Percentiles rank a stretch among this genome's conserved stretches.
Conservation (phyloP, 2,329 filamentous ascomycete species). For the Westerdykella aurantiaca region DNA sequence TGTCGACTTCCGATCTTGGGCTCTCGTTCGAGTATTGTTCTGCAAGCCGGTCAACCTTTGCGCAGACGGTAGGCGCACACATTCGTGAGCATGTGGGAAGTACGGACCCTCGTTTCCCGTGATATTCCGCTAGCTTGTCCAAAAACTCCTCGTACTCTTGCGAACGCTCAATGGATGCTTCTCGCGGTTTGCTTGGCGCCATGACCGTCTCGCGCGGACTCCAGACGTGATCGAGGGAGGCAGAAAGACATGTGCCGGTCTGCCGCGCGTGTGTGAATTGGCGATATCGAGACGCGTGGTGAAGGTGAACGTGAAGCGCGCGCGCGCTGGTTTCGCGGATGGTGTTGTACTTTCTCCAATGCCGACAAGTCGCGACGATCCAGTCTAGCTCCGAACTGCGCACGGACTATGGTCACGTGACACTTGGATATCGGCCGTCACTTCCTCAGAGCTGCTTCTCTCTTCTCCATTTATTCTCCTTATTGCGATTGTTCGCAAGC, state of each 20-base stretch:
- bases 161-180: slow-evolving; percentile 44
- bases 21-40: slow-evolving; percentile 69
- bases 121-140: slow-evolving; percentile 64
- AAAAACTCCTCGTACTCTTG: slow-evolving; percentile 76
- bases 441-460: too few relatives aligned
- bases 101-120: slow-evolving; percentile 65
- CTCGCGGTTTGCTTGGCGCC: slow-evolving; percentile 41
- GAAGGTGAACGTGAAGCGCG: neutral
- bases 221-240: slow-evolving; percentile 10
- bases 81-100: neutral
- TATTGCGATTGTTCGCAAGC: too few relatives aligned
- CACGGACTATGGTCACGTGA: neutral
- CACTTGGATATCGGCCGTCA: too few relatives aligned
- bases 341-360: neutral
- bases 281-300: neutral
- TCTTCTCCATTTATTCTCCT: too few relatives aligned
- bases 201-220: slow-evolving; percentile 39
- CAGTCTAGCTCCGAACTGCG: neutral
- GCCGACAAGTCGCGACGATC: too few relatives aligned
- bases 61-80: slow-evolving; percentile 8
- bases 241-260: neutral
- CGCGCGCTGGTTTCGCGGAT: slow-evolving; percentile 8
- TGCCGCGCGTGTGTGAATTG: neutral
- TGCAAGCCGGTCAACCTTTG: slow-evolving; percentile 31
- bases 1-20: slow-evolving; percentile 73